Percentiles rank a stretch among this genome's conserved stretches.
Conservation (phyloP, 2,329 filamentous ascomycete species). For the Cordyceps cicadae region DNA sequence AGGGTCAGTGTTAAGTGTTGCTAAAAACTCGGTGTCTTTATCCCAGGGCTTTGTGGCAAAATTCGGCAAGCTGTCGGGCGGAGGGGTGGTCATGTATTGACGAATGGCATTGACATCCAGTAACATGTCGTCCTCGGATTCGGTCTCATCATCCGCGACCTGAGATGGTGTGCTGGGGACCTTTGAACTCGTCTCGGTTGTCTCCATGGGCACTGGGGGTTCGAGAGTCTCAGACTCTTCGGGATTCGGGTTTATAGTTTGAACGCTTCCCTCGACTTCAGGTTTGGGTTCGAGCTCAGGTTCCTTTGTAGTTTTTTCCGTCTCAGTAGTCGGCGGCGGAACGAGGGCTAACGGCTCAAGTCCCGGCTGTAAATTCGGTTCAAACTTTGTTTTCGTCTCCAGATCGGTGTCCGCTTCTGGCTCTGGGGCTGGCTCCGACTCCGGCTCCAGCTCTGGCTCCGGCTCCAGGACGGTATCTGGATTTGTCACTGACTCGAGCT, state of each 20-base stretch:
- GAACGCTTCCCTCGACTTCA: not conserved
- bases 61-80: conserved; percentile 44
- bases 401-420: not conserved
- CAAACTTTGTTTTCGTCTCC: not conserved
- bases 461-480: not conserved
- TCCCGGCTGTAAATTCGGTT: not conserved
- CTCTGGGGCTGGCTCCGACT: not conserved
- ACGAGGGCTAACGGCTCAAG: not conserved
- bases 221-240: not conserved
- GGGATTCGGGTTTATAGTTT: not conserved
- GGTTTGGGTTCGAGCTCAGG: not conserved
- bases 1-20: conserved; percentile 31
- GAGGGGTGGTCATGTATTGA: conserved; percentile 45
- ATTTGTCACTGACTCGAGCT: not conserved
- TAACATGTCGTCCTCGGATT: conserved; percentile 46
- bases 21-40: conserved; percentile 37
- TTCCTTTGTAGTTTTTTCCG: not conserved
- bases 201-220: conserved; percentile 19
- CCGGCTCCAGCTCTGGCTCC: not conserved
- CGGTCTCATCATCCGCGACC: conserved; percentile 43
- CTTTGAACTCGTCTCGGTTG: conserved; percentile 24
- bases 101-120: conserved; percentile 41
- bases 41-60: conserved; percentile 40
- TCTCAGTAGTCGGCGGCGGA: not conserved
- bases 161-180: conserved; percentile 41